Base-by-base conservation (phyloP, 2,329 filamentous ascomycete species). In the Colletotrichum lentis region DNA sequence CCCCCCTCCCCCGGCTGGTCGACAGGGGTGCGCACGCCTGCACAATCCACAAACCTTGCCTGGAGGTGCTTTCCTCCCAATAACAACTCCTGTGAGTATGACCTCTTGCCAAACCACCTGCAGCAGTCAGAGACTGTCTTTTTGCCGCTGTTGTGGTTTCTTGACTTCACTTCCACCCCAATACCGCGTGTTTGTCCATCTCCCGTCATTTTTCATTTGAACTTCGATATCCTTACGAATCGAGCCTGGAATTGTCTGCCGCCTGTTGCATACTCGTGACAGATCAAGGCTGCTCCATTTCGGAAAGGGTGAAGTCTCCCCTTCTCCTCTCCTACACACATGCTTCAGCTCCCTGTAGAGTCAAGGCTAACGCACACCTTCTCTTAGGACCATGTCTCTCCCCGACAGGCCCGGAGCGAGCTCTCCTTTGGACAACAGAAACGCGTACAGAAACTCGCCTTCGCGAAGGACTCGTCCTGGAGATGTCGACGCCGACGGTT, bases 401-500 rank as follows among this genome's bases (percentile, higher is more conserved):
- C 86, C 86, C 71, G 82, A 86, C 77, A 85, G 90, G 78, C 91
- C 91, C 66, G 88, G 88, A 75, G 85, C 85, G 72, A 85, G 83
- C 72, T 85, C 88, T 70, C 84, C 84, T 63, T 86, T 85, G 73
- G 87, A 90, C 72, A 85, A 88, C 69, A 84, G 86, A 74, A 85
- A 82, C 74, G 82, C 86, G 66, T 93, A 92, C 78, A 86, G 90
- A 73, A 88, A 89, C 71, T 90, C 91, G 50, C 85, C 88, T 31
- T 87, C 89, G 62, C 88, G 91, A 74, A 88, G 90, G 73, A 83
- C 81, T 60, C 86, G 86, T 67, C 87, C 88, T 55, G 85, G 85
- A 65, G 92, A 96, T 76, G 82, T 92, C 74, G 93, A 97, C 77
- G 82, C 89, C 44, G 89, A 87, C 63, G 79, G 80, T 56, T 86